Evolutionary conservation across 331 rosid genomes (phyloP), one percentile per base, ranked within the genome.

Genomic region (Acacia pycnantha): DNA sequence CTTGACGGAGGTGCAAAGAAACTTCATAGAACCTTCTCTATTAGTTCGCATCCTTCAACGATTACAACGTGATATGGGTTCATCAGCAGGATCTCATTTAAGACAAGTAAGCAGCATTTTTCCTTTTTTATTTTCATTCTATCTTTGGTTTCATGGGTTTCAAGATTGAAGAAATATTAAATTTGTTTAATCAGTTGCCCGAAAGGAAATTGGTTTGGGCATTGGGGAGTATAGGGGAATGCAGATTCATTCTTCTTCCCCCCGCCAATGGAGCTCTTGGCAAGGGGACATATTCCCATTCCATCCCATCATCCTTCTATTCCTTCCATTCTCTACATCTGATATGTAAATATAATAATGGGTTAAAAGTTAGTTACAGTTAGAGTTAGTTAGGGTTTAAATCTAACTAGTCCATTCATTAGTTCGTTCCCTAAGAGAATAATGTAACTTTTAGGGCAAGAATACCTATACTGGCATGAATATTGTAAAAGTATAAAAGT

Each of bases 31-130:
- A 79, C 99, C 99, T 51, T 68, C 29, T 79, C 82, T 86, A 79
- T 82, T 94, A 82, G 99, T 92, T 71, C 98, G 95, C 71, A 90
- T 96, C 74, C 97, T 96, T 87, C 99, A 94, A 83, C 94, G 98
- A 75, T 87, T 96, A 82, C 94, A 95, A 80, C 94, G 95, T 73
- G 98, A 96, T 77, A 90, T 96, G 98, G 98, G 99, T 74, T 88
- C 95, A 62, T 92, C 97, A 27, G 88, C 94, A 40, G 90, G 90
- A 78, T 90, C 98, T 82, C 90, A 91, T 84, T 80, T 87, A 82
- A 90, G 94, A 96, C 98, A 94, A 74, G 99, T 94, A 90, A 22
- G 94, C 35, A 10, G 41, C 54, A 47, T 31, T 11, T 33, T 53
- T 21, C 12, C 27, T 21, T 33, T 53, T 35, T 0, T 74, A 1